A percentile compares a stretch with the other conserved stretches of the same genome.
Evolutionary conservation across 2,329 filamentous ascomycete species (phyloP).

Genomic region (Zasmidium citrigriseum): DNA sequence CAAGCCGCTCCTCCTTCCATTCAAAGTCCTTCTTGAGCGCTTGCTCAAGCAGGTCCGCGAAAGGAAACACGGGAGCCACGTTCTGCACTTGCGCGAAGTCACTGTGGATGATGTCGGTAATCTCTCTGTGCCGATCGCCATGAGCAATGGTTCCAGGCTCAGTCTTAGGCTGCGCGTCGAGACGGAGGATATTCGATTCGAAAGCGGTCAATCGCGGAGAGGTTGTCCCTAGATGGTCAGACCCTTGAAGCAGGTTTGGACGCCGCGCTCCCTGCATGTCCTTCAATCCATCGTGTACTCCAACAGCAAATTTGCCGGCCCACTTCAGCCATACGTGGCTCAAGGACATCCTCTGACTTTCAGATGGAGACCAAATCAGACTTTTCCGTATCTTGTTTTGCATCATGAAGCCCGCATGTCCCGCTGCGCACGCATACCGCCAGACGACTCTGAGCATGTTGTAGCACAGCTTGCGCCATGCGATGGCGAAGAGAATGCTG

Average conservation of each 20-base stretch:
- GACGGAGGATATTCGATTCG: background rate
- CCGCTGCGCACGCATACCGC: constrained; percentile 34
- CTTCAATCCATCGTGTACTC: constrained; percentile 2
- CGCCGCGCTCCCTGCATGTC: background rate
- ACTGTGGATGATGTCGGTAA: constrained; percentile 1
- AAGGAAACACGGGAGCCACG: constrained; percentile 12
- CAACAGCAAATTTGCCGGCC: constrained; percentile 29
- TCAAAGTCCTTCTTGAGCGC: constrained; percentile 24
- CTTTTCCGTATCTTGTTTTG: constrained; percentile 14
- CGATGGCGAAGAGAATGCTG: constrained; percentile 26
- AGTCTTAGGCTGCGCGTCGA: background rate
- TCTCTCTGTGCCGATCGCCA: background rate
- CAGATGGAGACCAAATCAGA: constrained; percentile 9
- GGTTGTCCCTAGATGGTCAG: background rate
- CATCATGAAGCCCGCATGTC: constrained; percentile 20
- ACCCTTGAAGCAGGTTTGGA: background rate
- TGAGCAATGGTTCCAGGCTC: background rate
- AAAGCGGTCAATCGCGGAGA: background rate
- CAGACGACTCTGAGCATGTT: constrained; percentile 36
- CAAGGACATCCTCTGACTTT: background rate
- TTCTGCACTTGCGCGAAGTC: constrained; percentile 12
- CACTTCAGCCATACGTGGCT: constrained; percentile 19
- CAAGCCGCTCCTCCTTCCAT: constrained; percentile 24
- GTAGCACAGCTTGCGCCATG: constrained; percentile 25
- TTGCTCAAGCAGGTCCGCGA: constrained; percentile 22